Percentiles rank a stretch among this genome's conserved stretches.
Conservation (phyloP, 805 yeast species). For the Suhomyces sp. region DNA sequence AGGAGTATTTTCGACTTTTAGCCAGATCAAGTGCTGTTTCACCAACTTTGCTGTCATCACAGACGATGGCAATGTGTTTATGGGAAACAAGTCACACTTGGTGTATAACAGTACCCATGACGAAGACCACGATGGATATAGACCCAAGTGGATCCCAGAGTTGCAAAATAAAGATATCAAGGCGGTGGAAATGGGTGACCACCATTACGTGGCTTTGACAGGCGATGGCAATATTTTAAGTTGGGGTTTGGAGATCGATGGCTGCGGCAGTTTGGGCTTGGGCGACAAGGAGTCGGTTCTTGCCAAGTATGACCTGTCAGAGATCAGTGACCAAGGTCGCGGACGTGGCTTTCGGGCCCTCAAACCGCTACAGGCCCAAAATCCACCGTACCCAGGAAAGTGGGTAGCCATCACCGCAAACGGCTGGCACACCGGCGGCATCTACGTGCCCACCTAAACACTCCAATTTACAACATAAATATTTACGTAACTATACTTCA, state of each 20-base stretch:
- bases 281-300: conserved; percentile 27
- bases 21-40: conserved; percentile 55
- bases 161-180: conserved; percentile 48
- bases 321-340: conserved; percentile 27
- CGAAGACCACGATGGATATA: conserved; percentile 8
- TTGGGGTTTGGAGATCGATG: conserved; percentile 66
- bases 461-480: not conserved
- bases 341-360: conserved; percentile 24
- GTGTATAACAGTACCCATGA: conserved; percentile 7
- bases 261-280: conserved; percentile 71
- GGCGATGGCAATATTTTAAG: conserved; percentile 53
- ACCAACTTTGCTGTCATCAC: conserved; percentile 55
- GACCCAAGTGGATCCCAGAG: conserved; percentile 36
- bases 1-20: conserved; percentile 32
- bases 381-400: conserved; percentile 42
- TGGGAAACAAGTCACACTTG: conserved; percentile 29
- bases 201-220: conserved; percentile 64
- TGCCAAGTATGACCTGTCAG: conserved; percentile 1
- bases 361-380: conserved; percentile 22
- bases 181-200: conserved; percentile 66
- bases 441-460: conserved; percentile 22
- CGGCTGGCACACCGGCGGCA: conserved; percentile 80
- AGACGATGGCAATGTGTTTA: conserved; percentile 44
- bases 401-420: conserved; percentile 66
- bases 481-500: not conserved